Conservation (phyloP, 768 basidiomycete genomes). For the Austroboletus festivus region DNA sequence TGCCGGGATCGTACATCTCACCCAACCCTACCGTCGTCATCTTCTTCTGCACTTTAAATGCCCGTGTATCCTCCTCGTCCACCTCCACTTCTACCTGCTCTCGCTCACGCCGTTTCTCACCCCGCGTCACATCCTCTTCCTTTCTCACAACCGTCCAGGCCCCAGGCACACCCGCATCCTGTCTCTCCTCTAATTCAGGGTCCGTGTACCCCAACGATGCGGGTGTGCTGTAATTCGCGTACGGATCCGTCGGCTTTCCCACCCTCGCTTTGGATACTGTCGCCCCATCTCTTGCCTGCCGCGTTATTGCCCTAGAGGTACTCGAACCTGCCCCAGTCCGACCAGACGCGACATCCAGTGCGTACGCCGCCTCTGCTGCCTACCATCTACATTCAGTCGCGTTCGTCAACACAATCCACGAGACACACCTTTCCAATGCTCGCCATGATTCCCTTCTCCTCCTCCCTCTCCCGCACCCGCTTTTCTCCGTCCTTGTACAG, state of each 20-base stretch:
- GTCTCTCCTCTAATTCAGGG: slow-evolving; percentile 69
- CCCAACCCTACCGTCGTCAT: slow-evolving; percentile 58
- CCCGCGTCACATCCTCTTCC: slow-evolving; percentile 9
- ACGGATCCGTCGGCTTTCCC: slow-evolving; percentile 58
- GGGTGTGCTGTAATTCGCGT: slow-evolving; percentile 85
- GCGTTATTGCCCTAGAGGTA: slow-evolving; percentile 10
- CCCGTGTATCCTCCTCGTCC: slow-evolving; percentile 52
- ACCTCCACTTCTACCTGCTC: slow-evolving; percentile 35
- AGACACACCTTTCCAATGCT: slow-evolving; percentile 69
- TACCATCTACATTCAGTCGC: slow-evolving; percentile 27
- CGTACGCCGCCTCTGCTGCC: slow-evolving; percentile 80
- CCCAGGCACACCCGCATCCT: slow-evolving; percentile 66
- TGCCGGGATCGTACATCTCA: slow-evolving; percentile 76
- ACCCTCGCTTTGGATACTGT: slow-evolving; percentile 34
- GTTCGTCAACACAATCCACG: neutral
- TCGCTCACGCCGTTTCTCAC: slow-evolving; percentile 31
- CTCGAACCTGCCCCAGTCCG: slow-evolving; percentile 40
- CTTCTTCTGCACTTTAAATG: slow-evolving; percentile 70
- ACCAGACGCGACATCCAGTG: slow-evolving; percentile 73
- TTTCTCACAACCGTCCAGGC: slow-evolving; percentile 66
- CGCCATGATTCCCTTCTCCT: slow-evolving; percentile 85
- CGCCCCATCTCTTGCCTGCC: slow-evolving; percentile 7
- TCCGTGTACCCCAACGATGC: slow-evolving; percentile 79
- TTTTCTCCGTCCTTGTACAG: slow-evolving; percentile 93
- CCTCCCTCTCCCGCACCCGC: slow-evolving; percentile 77